Evolutionary conservation across 164 flowering plant genomes (phyloP).

Genomic region (Magnolia sinica): DNA sequence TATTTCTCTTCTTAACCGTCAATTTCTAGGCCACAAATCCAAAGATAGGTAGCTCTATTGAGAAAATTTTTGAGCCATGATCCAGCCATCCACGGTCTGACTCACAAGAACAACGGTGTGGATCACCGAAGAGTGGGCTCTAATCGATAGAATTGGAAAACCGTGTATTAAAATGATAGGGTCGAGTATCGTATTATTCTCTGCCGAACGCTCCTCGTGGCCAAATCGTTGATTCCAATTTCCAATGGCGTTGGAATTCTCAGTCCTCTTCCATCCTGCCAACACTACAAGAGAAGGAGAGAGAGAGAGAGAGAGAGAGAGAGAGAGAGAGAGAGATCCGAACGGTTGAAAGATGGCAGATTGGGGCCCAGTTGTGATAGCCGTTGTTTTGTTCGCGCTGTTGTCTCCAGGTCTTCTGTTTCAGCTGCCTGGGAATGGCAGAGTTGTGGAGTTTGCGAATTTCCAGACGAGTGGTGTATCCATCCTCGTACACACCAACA

Average conservation of each 20-base stretch:
- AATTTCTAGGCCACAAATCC: too few species aligned
- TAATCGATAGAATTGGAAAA: too few species aligned
- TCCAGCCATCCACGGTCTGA: too few species aligned
- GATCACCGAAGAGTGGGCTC: too few species aligned
- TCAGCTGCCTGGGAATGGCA: constrained; percentile 46
- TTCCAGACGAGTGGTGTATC: constrained; percentile 55
- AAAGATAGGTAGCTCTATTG: too few species aligned
- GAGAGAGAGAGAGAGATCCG: background rate
- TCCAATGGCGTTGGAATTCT: background rate
- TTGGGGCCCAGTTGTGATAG: constrained; percentile 63
- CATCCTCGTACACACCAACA: constrained; percentile 49
- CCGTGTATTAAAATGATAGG: too few species aligned
- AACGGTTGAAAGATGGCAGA: constrained; percentile 34
- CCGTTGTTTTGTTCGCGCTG: constrained; percentile 55
- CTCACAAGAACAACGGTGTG: too few species aligned
- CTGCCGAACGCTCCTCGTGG: too few species aligned
- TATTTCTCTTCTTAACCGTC: too few species aligned
- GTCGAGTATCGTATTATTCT: too few species aligned
- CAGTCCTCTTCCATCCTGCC: background rate
- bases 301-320: background rate
- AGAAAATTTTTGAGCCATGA: too few species aligned
- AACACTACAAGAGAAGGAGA: background rate
- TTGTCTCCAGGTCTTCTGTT: constrained; percentile 54
- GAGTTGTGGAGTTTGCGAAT: constrained; percentile 46
- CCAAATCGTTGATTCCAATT: too few species aligned